Evolutionary conservation across 208 protist genomes (phyloP).

Genomic region (Acanthamoeba triangularis): DNA sequence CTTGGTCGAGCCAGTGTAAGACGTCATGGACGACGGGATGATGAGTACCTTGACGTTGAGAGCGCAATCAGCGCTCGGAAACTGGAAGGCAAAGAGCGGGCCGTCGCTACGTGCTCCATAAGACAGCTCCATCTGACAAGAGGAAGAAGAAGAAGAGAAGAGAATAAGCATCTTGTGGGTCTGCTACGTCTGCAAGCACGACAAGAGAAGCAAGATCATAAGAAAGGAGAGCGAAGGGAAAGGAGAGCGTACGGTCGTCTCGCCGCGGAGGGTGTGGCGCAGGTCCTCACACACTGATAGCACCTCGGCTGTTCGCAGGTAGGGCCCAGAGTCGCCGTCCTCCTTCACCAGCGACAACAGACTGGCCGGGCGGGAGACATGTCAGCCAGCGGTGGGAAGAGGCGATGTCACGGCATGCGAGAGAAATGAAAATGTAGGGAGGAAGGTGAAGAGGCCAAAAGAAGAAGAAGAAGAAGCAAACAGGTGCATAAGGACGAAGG

Average conservation of each 20-base stretch:
- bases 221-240: neutral
- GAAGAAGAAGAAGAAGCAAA: too few relatives aligned
- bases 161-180: neutral
- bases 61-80: slow-evolving; percentile 22
- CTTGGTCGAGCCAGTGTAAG: neutral
- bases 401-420: neutral
- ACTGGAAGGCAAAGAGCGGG: neutral
- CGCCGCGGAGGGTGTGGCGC: slow-evolving; percentile 4
- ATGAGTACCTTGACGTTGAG: neutral
- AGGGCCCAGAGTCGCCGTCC: slow-evolving; percentile 4
- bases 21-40: neutral
- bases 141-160: neutral
- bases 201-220: too few relatives aligned
- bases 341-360: slow-evolving; percentile 40
- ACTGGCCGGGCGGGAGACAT: neutral
- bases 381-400: neutral
- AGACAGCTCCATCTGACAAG: slow-evolving; percentile 14
- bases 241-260: neutral
- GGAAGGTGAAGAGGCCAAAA: too few relatives aligned
- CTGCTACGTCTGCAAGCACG: too few relatives aligned
- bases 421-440: too few relatives aligned
- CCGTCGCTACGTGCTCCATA: neutral
- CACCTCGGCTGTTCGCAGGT: neutral
- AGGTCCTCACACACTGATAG: slow-evolving; percentile 16
- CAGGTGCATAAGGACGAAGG: neutral